Evolutionary conservation across 306 rosid genomes (phyloP).

Genomic region (Trifolium repens): DNA sequence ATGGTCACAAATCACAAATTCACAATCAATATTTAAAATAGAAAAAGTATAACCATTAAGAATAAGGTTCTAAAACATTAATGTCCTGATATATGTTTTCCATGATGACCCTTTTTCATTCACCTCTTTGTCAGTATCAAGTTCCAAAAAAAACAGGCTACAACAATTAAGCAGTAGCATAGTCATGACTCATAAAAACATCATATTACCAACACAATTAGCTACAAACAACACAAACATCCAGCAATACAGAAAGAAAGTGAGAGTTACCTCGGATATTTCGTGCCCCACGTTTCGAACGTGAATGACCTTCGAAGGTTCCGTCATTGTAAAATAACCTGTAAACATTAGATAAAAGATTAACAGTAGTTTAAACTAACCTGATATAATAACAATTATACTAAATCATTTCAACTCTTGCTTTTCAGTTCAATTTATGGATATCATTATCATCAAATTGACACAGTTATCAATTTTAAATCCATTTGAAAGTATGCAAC

Average conservation of each 20-base stretch:
- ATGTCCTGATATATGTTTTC: not conserved
- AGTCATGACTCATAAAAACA: not conserved
- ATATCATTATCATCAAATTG: constrained; percentile 1
- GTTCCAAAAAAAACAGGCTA: not conserved
- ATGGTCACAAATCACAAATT: not conserved
- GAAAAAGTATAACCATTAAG: not conserved
- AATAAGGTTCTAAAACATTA: not conserved
- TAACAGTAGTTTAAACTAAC: not conserved
- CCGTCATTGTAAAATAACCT: constrained; percentile 73
- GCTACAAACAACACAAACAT: constrained; percentile 12
- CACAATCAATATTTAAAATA: constrained; percentile 16
- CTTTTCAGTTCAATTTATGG: not conserved
- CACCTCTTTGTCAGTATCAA: not conserved
- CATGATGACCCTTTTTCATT: not conserved
- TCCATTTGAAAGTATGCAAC: constrained; percentile 21
- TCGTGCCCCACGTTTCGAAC: constrained; percentile 97
- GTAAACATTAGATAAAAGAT: constrained; percentile 21
- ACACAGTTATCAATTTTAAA: constrained; percentile 4
- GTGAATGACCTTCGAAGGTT: constrained; percentile 95
- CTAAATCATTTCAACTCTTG: constrained; percentile 15
- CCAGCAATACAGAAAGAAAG: constrained; percentile 19
- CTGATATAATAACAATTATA: not conserved
- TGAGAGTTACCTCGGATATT: constrained; percentile 71
- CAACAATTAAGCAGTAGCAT: not conserved
- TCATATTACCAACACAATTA: constrained; percentile 2